Evolutionary conservation across 2,329 filamentous ascomycete genomes (phyloP), one percentile per base, ranked within the genome.

Genomic region (Fusarium solani-melongenae): DNA sequence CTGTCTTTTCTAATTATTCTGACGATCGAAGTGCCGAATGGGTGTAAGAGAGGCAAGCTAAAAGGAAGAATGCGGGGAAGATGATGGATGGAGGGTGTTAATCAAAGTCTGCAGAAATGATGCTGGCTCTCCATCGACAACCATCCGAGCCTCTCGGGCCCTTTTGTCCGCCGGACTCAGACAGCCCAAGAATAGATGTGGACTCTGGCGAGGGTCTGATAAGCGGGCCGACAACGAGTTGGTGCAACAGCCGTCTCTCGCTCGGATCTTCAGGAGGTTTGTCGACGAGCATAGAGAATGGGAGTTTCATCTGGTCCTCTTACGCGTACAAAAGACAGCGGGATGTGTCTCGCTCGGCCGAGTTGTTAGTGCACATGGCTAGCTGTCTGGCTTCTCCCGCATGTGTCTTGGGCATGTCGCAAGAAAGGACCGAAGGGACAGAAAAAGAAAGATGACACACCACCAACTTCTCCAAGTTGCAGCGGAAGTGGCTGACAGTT

Each of bases 51-150:
- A 46, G 44, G 44, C 58, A 66, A 58, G 33, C 66, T 59, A 31
- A 39, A 38, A 51, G 64, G 60, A 60, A 33, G 64, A 74, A 57
- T 59, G 71, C 46, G 71, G 71, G 71, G 71, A 74, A 57, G 61
- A 55, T 17, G 60, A 27, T 14, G 60, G 51, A 51, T 24, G 36
- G 31, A 33, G 24, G 66, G 44, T 22, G 36, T n/a, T 29, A 39
- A 46, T 62, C 38, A 33, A 62, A 41, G 46, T 57, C 33, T 36
- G 39, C 27, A 44, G 24, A 60, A 39, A 33, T 14, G 22, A 44
- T 33, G 38, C 14, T 22, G 12, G 27, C 24, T 6, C 24, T 51
- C 39, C 22, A 33, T 56, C 29, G 27, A 34, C 24, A 39, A 38
- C 36, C 46, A 8, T 53, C 17, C 20, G 59, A 27, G 44, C 12